Conservation (phyloP, 2,329 filamentous ascomycete genomes). For the Chrysoporthe cubensis region DNA sequence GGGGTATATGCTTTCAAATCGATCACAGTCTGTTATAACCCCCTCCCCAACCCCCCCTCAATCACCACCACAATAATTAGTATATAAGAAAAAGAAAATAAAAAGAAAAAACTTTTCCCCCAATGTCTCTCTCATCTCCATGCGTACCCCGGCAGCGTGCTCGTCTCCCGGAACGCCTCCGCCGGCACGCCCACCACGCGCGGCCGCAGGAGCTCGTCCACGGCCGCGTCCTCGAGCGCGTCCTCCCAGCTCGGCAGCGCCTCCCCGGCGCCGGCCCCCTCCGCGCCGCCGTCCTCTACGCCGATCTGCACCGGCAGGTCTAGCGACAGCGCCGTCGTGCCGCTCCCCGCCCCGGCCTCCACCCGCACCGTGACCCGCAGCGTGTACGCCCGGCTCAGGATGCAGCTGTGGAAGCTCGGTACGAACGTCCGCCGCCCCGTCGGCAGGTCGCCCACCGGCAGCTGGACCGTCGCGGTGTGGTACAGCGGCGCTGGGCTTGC, state of each 20-base stretch:
- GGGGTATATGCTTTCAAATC: neutral
- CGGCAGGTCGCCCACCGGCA: constrained; percentile 53
- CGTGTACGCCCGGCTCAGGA: constrained; percentile 59
- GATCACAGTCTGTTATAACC: neutral
- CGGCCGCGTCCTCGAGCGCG: constrained; percentile 50
- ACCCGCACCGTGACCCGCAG: constrained; percentile 50
- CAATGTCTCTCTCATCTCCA: neutral
- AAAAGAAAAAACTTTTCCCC: neutral
- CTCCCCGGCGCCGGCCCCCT: constrained; percentile 32
- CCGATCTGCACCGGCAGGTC: constrained; percentile 56
- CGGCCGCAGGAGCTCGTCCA: constrained; percentile 48
- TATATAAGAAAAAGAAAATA: neutral
- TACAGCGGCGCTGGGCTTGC: constrained; percentile 37
- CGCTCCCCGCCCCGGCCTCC: constrained; percentile 36
- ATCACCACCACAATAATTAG: neutral
- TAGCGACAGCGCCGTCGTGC: constrained; percentile 48
- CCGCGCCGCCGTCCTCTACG: constrained; percentile 40
- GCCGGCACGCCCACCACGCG: constrained; percentile 44
- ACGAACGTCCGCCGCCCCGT: constrained; percentile 53
- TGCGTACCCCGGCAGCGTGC: constrained; percentile 36
- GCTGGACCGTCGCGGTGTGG: constrained; percentile 47
- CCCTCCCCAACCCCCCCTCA: neutral
- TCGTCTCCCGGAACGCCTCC: constrained; percentile 31
- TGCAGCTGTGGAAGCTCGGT: constrained; percentile 63
- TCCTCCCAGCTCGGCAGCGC: constrained; percentile 56